phyloP scores from a whole-genome alignment of 768 basidiomycete species.

The Flagelloscypha sp. region DNA sequence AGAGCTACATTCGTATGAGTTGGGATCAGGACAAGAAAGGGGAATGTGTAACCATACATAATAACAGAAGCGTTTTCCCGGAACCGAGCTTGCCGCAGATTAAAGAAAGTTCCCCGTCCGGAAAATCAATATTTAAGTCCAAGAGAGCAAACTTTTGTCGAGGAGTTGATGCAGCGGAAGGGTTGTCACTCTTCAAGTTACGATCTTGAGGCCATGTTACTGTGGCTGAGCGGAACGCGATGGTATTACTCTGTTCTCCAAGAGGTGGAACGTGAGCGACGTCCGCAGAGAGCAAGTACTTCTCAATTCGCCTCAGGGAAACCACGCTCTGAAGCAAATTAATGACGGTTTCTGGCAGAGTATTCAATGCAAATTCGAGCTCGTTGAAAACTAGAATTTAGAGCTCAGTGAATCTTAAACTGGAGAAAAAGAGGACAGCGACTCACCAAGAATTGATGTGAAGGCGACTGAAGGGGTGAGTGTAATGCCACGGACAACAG shows the following conservation, averaged over 20 bases:
- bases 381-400: slow-evolving; percentile 44
- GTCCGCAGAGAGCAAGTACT: slow-evolving; percentile 52
- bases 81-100: slow-evolving; percentile 60
- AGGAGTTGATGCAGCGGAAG: slow-evolving; percentile 41
- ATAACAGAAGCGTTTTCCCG: slow-evolving; percentile 55
- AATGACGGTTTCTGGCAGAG: slow-evolving; percentile 59
- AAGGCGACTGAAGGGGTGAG: slow-evolving; percentile 61
- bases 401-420: not conserved
- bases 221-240: slow-evolving; percentile 51
- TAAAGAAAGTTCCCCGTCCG: slow-evolving; percentile 49
- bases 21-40: not conserved
- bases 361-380: slow-evolving; percentile 54
- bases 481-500: slow-evolving; percentile 42
- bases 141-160: slow-evolving; percentile 46
- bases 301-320: slow-evolving; percentile 51
- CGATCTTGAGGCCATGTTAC: slow-evolving; percentile 61
- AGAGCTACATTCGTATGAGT: slow-evolving; percentile 28
- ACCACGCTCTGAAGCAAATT: slow-evolving; percentile 50
- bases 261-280: slow-evolving; percentile 39
- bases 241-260: slow-evolving; percentile 29
- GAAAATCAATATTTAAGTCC: slow-evolving; percentile 50
- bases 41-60: slow-evolving; percentile 23
- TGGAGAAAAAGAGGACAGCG: slow-evolving; percentile 11
- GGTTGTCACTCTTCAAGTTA: slow-evolving; percentile 23
- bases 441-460: slow-evolving; percentile 29